Evolutionary conservation across 2,329 filamentous ascomycete species (phyloP).

Genomic region (Colletotrichum lini): DNA sequence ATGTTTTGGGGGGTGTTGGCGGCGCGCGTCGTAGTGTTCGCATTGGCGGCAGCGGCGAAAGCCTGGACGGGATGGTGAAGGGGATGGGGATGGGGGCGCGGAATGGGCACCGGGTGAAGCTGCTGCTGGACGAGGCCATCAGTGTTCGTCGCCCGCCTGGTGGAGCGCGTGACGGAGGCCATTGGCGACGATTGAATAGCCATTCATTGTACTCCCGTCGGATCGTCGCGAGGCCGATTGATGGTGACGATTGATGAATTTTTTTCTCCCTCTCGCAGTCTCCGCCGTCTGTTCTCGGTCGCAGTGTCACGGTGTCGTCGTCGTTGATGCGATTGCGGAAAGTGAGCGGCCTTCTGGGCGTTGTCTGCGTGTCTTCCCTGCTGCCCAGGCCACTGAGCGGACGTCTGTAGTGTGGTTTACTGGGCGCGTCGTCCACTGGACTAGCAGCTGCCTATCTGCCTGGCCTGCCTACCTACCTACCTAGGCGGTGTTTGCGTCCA

Average conservation of each 20-base stretch:
- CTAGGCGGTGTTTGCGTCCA: constrained; percentile 29
- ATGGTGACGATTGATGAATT: constrained; percentile 33
- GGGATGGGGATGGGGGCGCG: constrained; percentile 45
- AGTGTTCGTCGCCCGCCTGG: constrained; percentile 56
- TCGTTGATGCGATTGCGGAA: constrained; percentile 41
- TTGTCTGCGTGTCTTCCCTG: constrained; percentile 3
- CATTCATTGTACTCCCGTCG: constrained; percentile 48
- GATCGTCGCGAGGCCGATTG: constrained; percentile 36
- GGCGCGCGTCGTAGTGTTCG: constrained; percentile 49
- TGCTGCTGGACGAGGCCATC: constrained; percentile 55
- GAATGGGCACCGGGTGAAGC: constrained; percentile 44
- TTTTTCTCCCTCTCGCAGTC: background rate
- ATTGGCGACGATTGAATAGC: constrained; percentile 55
- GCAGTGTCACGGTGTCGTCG: constrained; percentile 25
- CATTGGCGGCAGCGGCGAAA: constrained; percentile 46
- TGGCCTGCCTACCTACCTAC: background rate
- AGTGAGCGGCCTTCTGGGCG: constrained; percentile 24
- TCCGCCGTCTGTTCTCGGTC: constrained; percentile 17
- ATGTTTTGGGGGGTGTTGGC: constrained; percentile 49
- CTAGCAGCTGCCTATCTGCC: background rate
- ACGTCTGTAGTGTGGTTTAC: constrained; percentile 23
- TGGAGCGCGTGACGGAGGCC: constrained; percentile 68
- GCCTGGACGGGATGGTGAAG: constrained; percentile 42
- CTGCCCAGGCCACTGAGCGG: background rate
- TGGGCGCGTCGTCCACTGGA: constrained; percentile 11